Percentiles rank a stretch among this genome's conserved stretches.
phyloP scores from a whole-genome alignment of 176 grass and related monocot species.

The Phragmites australis region DNA sequence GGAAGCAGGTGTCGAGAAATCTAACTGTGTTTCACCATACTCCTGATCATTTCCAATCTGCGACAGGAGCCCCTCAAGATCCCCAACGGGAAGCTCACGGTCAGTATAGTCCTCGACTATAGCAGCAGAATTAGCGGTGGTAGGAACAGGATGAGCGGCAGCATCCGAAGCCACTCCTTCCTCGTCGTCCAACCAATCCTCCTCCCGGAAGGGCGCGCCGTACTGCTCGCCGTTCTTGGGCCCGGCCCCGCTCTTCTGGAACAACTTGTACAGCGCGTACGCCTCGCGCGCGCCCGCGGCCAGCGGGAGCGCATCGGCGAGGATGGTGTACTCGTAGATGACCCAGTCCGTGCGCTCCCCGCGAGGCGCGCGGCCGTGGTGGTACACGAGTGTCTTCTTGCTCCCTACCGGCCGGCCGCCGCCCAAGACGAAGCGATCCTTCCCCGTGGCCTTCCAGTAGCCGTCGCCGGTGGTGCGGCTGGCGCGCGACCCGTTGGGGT shows the following conservation, averaged over 20 bases:
- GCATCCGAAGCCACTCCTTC: not conserved
- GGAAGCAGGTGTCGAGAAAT: slow-evolving; percentile 17
- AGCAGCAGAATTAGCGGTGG: not conserved
- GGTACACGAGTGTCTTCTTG: slow-evolving; percentile 91
- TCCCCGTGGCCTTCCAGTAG: slow-evolving; percentile 92
- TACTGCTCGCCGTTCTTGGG: slow-evolving; percentile 98
- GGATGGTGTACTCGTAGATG: slow-evolving; percentile 87
- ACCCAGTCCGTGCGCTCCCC: slow-evolving; percentile 89
- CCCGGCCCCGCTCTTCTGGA: slow-evolving; percentile 87
- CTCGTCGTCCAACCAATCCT: slow-evolving; percentile 73
- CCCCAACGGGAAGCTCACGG: slow-evolving; percentile 33
- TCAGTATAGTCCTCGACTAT: not conserved
- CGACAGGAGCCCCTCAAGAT: slow-evolving; percentile 46
- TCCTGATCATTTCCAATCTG: slow-evolving; percentile 42
- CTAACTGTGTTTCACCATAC: not conserved
- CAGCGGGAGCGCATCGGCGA: slow-evolving; percentile 52
- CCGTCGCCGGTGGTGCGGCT: slow-evolving; percentile 71
- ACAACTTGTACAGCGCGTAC: slow-evolving; percentile 92
- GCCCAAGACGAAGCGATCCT: slow-evolving; percentile 62
- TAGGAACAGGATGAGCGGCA: not conserved
- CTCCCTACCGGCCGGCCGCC: slow-evolving; percentile 53
- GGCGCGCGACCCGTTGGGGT: slow-evolving; percentile 80
- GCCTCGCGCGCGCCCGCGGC: slow-evolving; percentile 41
- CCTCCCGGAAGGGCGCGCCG: slow-evolving; percentile 85
- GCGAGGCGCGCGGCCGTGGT: slow-evolving; percentile 79